phyloP scores from a whole-genome alignment of 208 protist genomes.

The Wallacemonas rigidus region DNA sequence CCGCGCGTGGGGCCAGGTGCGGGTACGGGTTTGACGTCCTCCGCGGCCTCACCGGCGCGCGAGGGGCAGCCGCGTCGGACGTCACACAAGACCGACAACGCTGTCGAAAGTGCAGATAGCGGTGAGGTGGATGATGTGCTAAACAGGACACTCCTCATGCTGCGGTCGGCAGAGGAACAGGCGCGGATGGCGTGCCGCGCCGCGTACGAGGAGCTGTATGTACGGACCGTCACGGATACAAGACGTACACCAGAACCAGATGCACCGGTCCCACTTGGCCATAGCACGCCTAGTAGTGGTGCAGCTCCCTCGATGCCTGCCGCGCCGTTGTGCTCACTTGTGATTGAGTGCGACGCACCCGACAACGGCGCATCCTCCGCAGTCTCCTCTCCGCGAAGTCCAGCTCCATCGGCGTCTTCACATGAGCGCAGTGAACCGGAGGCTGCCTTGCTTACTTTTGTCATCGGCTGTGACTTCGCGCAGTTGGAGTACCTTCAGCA shows the following conservation, averaged over 20 bases:
- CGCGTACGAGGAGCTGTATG: slow-evolving; percentile 35
- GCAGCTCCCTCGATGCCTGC: slow-evolving; percentile 7
- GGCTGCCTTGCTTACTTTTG: slow-evolving; percentile 18
- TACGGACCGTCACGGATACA: slow-evolving; percentile 16
- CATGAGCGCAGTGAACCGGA: neutral
- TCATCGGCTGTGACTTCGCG: slow-evolving; percentile 44
- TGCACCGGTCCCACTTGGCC: neutral
- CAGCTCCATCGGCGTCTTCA: neutral
- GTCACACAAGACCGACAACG: no score
- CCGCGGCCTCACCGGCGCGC: neutral
- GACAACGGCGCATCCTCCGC: neutral
- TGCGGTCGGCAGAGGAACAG: slow-evolving; percentile 3
- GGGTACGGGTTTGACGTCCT: neutral
- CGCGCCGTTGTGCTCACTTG: slow-evolving; percentile 35
- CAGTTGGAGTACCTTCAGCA: slow-evolving; percentile 39
- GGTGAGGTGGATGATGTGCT: neutral
- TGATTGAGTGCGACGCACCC: slow-evolving; percentile 29
- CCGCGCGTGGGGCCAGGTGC: neutral
- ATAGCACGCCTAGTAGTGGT: no score
- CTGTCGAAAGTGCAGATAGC: no score
- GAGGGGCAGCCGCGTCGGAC: no score
- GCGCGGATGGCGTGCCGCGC: slow-evolving; percentile 26
- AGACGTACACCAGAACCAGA: neutral
- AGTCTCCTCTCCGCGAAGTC: neutral
- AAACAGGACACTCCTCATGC: neutral